phyloP scores from a whole-genome alignment of 1,284 basidiomycete species.

The Schizophyllum commune region DNA sequence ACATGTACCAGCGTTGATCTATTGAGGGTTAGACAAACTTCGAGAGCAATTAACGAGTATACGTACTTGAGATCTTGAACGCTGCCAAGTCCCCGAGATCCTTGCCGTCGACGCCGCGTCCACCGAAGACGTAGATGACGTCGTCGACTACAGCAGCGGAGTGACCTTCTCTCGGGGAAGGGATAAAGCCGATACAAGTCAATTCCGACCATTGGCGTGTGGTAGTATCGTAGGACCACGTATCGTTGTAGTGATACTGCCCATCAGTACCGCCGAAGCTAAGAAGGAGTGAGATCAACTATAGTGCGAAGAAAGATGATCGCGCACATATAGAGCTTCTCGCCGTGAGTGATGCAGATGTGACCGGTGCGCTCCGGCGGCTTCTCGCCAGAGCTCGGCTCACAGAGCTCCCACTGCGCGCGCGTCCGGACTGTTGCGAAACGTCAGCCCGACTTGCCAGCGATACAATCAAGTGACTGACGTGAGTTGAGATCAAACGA shows the following conservation, averaged over 20 bases:
- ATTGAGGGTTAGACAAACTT: slow-evolving; percentile 6
- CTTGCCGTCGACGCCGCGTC: slow-evolving; percentile 94
- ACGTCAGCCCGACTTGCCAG: slow-evolving; percentile 4
- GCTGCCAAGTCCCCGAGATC: slow-evolving; percentile 93
- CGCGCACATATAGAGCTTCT: slow-evolving; percentile 80
- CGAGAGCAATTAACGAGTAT: slow-evolving; percentile 7
- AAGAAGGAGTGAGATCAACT: slow-evolving; percentile 11
- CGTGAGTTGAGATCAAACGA: slow-evolving; percentile 92
- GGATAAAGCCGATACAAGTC: slow-evolving; percentile 96
- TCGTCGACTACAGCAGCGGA: slow-evolving; percentile 96
- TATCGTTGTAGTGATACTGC: slow-evolving; percentile 98
- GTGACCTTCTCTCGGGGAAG: slow-evolving; percentile 94
- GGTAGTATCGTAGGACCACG: slow-evolving; percentile 89
- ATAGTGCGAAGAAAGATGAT: slow-evolving; percentile 5
- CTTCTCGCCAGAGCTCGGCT: slow-evolving; percentile 52
- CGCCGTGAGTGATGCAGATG: slow-evolving; percentile 79
- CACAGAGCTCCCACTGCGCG: slow-evolving; percentile 76
- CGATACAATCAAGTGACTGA: slow-evolving; percentile 33
- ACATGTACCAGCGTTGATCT: slow-evolving; percentile 95
- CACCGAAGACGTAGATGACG: slow-evolving; percentile 97
- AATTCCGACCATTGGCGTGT: slow-evolving; percentile 88
- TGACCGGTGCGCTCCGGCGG: slow-evolving; percentile 93
- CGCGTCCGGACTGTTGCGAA: slow-evolving; percentile 52
- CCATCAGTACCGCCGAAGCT: slow-evolving; percentile 99
- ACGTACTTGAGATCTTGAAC: slow-evolving; percentile 91